A percentile compares a stretch with the other conserved stretches of the same genome.
Evolutionary conservation across 78 protist species (phyloP).

Genomic region (Diacronema lutheri): DNA sequence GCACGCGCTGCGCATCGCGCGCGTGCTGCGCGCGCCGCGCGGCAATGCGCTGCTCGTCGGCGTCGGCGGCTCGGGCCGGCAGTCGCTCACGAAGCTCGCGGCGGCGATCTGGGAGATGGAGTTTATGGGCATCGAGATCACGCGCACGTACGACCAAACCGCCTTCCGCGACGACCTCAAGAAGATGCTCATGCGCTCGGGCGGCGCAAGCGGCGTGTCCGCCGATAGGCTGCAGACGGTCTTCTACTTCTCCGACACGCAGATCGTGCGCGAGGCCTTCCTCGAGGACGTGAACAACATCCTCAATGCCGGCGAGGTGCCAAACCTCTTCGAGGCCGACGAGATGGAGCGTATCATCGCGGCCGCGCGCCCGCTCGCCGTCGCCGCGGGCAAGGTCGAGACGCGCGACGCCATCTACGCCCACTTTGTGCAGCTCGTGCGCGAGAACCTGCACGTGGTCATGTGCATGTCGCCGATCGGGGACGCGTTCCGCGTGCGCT

Average conservation of each 20-base stretch:
- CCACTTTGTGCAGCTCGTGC: constrained; percentile 46
- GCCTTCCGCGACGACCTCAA: constrained; percentile 63
- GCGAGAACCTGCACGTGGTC: constrained; percentile 55
- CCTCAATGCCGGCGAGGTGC: constrained; percentile 88
- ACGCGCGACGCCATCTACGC: constrained; percentile 33
- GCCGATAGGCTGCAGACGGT: constrained; percentile 28
- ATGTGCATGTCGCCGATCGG: constrained; percentile 67
- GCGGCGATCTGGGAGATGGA: constrained; percentile 28
- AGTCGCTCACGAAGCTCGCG: constrained; percentile 55
- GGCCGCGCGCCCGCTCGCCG: background rate
- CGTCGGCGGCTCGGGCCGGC: constrained; percentile 70
- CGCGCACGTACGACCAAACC: constrained; percentile 26
- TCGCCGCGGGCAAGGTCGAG: constrained; percentile 15
- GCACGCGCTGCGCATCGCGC: constrained; percentile 57
- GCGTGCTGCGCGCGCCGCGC: constrained; percentile 61
- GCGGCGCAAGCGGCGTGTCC: constrained; percentile 21
- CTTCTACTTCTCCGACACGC: constrained; percentile 69
- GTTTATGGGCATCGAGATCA: constrained; percentile 32
- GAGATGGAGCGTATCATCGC: background rate
- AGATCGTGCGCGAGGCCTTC: constrained; percentile 71
- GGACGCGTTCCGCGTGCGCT: constrained; percentile 44
- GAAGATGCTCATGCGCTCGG: constrained; percentile 7
- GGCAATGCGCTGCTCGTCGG: constrained; percentile 77
- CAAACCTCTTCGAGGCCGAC: constrained; percentile 53
- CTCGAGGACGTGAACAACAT: constrained; percentile 86